These are phyloP conservation scores for Pleurotus giganteus DNA, from an alignment of 768 basidiomycete species.

Conservation along the genomic window DNA sequence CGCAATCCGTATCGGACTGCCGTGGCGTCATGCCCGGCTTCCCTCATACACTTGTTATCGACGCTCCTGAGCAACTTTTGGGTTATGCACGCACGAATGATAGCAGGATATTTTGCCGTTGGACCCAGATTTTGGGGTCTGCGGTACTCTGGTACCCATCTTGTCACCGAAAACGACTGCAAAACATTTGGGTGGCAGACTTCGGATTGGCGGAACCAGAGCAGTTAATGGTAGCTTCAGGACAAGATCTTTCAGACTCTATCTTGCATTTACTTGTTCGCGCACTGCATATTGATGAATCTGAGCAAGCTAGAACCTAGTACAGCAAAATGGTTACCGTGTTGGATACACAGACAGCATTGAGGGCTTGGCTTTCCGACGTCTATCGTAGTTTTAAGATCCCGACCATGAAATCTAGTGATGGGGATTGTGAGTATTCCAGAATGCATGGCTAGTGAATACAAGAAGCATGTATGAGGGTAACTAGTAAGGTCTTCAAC, in stretches of 20 bases:
- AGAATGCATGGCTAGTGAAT: neutral
- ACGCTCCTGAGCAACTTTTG: conserved; percentile 29
- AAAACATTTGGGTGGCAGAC: neutral
- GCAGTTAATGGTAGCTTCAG: too few relatives aligned
- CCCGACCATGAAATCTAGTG: too few relatives aligned
- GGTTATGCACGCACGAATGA: conserved; percentile 25
- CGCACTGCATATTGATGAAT: too few relatives aligned
- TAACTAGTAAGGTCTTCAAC: conserved; percentile 1
- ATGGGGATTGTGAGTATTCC: neutral
- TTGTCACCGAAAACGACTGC: neutral
- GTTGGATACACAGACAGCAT: too few relatives aligned
- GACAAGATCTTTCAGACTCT: too few relatives aligned
- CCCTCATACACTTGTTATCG: conserved; percentile 36
- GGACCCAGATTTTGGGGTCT: neutral
- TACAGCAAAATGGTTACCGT: too few relatives aligned
- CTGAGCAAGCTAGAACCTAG: too few relatives aligned
- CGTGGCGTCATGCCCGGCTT: conserved; percentile 34
- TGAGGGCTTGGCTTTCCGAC: too few relatives aligned
- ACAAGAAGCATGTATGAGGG: conserved; percentile 3
- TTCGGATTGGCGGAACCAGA: neutral
- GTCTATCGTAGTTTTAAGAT: too few relatives aligned
- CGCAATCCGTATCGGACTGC: conserved; percentile 18
- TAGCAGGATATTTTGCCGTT: neutral
- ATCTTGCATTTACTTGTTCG: too few relatives aligned
- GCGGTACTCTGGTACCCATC: neutral